phyloP scores from a whole-genome alignment of 352 stramenopile species.

The Elongisporangium prolatum region DNA sequence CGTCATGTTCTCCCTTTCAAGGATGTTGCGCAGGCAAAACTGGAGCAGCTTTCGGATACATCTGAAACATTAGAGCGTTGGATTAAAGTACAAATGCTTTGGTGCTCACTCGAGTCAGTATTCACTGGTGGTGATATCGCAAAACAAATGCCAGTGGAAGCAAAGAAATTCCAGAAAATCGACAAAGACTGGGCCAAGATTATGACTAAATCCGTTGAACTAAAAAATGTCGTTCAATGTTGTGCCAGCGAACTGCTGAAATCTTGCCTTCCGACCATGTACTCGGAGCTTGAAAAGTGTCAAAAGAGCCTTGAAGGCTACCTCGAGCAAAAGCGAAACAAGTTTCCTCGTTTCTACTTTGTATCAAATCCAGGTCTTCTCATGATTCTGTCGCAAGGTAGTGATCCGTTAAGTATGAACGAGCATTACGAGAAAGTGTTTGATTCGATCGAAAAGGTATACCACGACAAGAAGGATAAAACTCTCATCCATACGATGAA shows the following conservation, averaged over 20 bases:
- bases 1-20: constrained; percentile 96
- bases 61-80: constrained; percentile 97
- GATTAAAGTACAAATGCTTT: constrained; percentile 98
- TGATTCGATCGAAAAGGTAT: constrained; percentile 97
- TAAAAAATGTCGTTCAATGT: constrained; percentile 91
- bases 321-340: constrained; percentile 98
- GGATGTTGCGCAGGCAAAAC: constrained; percentile 92
- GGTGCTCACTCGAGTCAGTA: constrained; percentile 97
- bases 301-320: constrained; percentile 98
- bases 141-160: constrained; percentile 98
- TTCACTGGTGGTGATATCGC: constrained; percentile 98
- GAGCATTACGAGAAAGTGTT: constrained; percentile 99
- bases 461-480: constrained; percentile 98
- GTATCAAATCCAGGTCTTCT: constrained; percentile 97
- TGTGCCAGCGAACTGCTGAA: constrained; percentile 97
- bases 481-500: constrained; percentile 94
- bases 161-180: constrained; percentile 97
- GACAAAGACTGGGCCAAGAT: constrained; percentile 99
- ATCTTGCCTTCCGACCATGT: constrained; percentile 95
- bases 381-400: constrained; percentile 97
- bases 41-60: constrained; percentile 94
- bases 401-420: constrained; percentile 97
- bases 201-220: constrained; percentile 91
- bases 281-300: constrained; percentile 97
- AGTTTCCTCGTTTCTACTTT: constrained; percentile 99